Percentiles rank a stretch among this genome's conserved stretches.
Conservation (phyloP, 2,329 filamentous ascomycete genomes). For the Aspergillus caelatus region DNA sequence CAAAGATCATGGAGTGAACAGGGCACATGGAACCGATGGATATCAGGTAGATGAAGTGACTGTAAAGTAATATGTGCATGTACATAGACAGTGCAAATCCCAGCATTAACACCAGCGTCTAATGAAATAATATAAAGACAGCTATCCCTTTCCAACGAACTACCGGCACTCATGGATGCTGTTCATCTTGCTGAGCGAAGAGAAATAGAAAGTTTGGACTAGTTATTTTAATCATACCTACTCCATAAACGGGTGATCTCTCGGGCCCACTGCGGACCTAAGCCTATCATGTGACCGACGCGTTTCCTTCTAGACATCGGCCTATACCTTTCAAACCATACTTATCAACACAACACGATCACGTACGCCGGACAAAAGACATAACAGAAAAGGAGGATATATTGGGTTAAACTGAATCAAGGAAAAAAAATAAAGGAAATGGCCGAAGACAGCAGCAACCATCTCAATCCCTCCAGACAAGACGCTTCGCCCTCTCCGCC, state of each 20-base stretch:
- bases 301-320: neutral
- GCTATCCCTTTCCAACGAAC: neutral
- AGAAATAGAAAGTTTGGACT: neutral
- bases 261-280: neutral
- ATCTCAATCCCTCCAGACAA: conserved; percentile 16
- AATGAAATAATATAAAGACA: neutral
- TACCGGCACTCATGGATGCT: neutral
- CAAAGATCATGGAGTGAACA: neutral
- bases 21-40: neutral
- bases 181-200: neutral
- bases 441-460: conserved; percentile 21
- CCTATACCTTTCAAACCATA: neutral
- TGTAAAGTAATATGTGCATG: neutral
- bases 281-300: conserved; percentile 20
- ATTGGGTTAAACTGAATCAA: neutral
- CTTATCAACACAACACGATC: neutral
- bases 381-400: neutral
- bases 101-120: neutral
- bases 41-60: neutral
- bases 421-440: conserved; percentile 16
- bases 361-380: neutral
- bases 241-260: too few relatives aligned
- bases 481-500: conserved; percentile 54
- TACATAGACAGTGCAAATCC: neutral
- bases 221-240: too few relatives aligned